These are phyloP conservation scores for Monilinia laxa DNA, from an alignment of 2,329 filamentous ascomycete species.

Conservation along the genomic window DNA sequence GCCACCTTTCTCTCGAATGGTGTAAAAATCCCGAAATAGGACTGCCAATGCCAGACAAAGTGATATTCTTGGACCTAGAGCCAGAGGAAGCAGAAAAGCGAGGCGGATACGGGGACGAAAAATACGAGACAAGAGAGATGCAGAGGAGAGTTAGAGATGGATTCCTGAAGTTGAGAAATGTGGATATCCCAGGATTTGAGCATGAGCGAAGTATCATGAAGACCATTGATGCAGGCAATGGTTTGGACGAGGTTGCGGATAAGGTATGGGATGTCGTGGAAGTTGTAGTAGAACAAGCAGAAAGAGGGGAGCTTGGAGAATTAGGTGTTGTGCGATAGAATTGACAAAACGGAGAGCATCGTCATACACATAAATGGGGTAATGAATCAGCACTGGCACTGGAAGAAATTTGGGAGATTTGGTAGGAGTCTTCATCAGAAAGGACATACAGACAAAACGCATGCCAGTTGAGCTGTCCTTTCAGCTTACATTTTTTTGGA, in stretches of 20 bases:
- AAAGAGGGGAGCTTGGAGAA: conserved; percentile 41
- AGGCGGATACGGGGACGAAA: conserved; percentile 85
- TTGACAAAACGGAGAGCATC: neutral
- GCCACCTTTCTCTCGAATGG: conserved; percentile 68
- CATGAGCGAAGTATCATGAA: conserved; percentile 53
- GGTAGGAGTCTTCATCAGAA: neutral
- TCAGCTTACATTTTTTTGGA: neutral
- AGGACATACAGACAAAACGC: neutral
- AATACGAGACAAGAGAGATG: conserved; percentile 83
- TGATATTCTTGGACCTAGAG: conserved; percentile 82
- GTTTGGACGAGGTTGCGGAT: conserved; percentile 56
- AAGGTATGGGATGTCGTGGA: conserved; percentile 43
- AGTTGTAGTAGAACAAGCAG: conserved; percentile 49
- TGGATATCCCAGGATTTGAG: conserved; percentile 40
- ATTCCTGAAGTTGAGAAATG: conserved; percentile 59
- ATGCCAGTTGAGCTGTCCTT: neutral
- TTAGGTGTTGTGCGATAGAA: conserved; percentile 11
- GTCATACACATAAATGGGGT: neutral
- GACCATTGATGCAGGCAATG: conserved; percentile 54
- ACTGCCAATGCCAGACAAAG: conserved; percentile 81
- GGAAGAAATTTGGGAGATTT: neutral
- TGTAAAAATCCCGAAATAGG: conserved; percentile 82
- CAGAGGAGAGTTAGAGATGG: conserved; percentile 75
- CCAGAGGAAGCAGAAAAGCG: conserved; percentile 69
- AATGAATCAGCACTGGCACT: no score